phyloP scores from a whole-genome alignment of 2,329 filamentous ascomycete species.

The Fusarium sp. region DNA sequence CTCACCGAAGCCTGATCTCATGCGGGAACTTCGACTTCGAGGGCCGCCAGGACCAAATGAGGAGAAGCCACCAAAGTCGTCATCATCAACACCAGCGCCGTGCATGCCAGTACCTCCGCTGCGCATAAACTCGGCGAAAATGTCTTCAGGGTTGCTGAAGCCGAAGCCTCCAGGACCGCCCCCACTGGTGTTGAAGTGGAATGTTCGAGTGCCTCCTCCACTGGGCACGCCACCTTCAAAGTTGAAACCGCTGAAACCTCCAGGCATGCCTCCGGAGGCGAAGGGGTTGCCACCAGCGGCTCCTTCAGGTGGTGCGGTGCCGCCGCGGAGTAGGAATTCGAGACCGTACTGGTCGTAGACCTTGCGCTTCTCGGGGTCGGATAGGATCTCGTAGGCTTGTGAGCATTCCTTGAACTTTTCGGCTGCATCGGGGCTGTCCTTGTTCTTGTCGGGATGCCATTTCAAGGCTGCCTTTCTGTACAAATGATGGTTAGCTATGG shows the following conservation, averaged over 20 bases:
- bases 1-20: slow-evolving; percentile 54
- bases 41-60: slow-evolving; percentile 53
- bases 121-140: slow-evolving; percentile 87
- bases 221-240: slow-evolving; percentile 58
- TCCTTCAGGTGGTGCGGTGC: slow-evolving; percentile 72
- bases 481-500: slow-evolving; percentile 48
- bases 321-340: slow-evolving; percentile 89
- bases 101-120: slow-evolving; percentile 54
- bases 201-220: slow-evolving; percentile 62
- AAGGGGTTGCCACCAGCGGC: slow-evolving; percentile 69
- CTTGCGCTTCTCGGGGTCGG: slow-evolving; percentile 96
- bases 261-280: slow-evolving; percentile 65
- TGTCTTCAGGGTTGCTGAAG: slow-evolving; percentile 85
- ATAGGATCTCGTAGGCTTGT: slow-evolving; percentile 97
- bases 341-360: slow-evolving; percentile 95
- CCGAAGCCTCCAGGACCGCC: slow-evolving; percentile 73
- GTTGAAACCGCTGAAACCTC: slow-evolving; percentile 63
- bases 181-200: slow-evolving; percentile 71
- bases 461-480: slow-evolving; percentile 86
- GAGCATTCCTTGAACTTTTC: slow-evolving; percentile 99
- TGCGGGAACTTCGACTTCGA: slow-evolving; percentile 53
- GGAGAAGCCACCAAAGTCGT: slow-evolving; percentile 64
- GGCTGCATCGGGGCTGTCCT: slow-evolving; percentile 82
- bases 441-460: slow-evolving; percentile 98
- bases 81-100: slow-evolving; percentile 57